phyloP scores from a whole-genome alignment of 2,329 filamentous ascomycete species.

The Trichoderma brevicompactum region DNA sequence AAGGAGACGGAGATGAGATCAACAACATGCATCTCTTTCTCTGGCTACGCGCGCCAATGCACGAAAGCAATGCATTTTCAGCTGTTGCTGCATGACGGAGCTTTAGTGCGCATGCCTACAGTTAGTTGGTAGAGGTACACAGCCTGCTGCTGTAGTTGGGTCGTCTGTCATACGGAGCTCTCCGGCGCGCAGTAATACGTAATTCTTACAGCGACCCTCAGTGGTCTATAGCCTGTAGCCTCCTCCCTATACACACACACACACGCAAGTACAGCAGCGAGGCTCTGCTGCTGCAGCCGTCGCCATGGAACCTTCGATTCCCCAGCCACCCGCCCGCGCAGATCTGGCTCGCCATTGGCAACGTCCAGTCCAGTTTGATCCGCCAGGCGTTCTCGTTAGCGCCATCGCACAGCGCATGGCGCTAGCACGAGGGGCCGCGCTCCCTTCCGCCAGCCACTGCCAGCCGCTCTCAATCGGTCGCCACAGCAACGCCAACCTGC shows the following conservation, averaged over 20 bases:
- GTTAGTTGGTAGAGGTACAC: neutral
- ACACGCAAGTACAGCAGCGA: too few species aligned
- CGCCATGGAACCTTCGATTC: conserved; percentile 29
- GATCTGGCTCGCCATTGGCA: conserved; percentile 20
- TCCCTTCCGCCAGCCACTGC: conserved; percentile 28
- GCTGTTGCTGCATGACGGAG: conserved; percentile 20
- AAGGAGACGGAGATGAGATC: conserved; percentile 6
- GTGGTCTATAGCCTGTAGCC: too few species aligned
- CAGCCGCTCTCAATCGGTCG: conserved; percentile 10
- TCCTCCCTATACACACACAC: neutral
- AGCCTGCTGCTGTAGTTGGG: neutral
- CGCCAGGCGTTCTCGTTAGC: conserved; percentile 19
- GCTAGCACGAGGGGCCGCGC: conserved; percentile 26
- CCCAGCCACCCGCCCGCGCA: conserved; percentile 15
- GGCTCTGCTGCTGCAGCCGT: conserved; percentile 28
- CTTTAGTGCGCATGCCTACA: neutral
- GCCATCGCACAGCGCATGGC: conserved; percentile 20
- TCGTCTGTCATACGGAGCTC: neutral
- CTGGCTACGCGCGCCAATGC: conserved; percentile 12
- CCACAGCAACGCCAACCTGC: conserved; percentile 30
- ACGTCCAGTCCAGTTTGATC: conserved; percentile 2
- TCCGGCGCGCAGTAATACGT: too few species aligned
- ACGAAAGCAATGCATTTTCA: conserved; percentile 26
- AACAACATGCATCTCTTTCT: conserved; percentile 19
- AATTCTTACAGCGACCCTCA: too few species aligned